phyloP scores from a whole-genome alignment of 495 filamentous ascomycete species.

The Delitschia confertaspora region DNA sequence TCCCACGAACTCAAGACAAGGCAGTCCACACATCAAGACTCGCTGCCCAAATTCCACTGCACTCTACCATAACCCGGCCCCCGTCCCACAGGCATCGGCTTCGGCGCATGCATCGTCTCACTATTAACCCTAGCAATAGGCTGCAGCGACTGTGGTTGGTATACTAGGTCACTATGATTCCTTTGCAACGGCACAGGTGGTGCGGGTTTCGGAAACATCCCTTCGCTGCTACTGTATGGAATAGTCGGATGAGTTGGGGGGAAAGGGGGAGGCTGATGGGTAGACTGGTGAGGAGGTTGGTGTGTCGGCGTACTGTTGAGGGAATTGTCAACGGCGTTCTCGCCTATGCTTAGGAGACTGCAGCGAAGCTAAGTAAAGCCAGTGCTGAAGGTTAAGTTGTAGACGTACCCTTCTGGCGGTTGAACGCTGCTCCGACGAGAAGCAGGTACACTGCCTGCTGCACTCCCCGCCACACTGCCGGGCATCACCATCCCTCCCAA shows the following conservation, averaged over 20 bases:
- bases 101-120: conserved; percentile 10
- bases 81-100: conserved; percentile 7
- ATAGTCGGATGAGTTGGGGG: no score
- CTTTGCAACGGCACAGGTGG: no score
- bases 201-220: no score
- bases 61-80: conserved; percentile 1
- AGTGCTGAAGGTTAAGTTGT: not conserved
- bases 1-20: no score
- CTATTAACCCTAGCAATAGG: conserved; percentile 12
- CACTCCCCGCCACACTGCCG: conserved; percentile 1
- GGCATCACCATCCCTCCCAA: conserved; percentile 3
- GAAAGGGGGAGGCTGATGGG: no score
- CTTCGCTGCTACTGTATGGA: no score
- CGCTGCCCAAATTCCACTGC: conserved; percentile 23
- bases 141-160: not conserved
- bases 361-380: not conserved
- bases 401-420: conserved; percentile 9
- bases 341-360: not conserved
- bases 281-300: no score
- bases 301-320: not conserved
- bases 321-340: not conserved
- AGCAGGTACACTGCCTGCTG: conserved; percentile 4
- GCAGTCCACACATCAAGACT: no score
- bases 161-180: conserved; percentile 6
- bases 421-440: conserved; percentile 20